Evolutionary conservation across 2,329 filamentous ascomycete genomes (phyloP).

Genomic region (Rhinocladiella mackenziei): DNA sequence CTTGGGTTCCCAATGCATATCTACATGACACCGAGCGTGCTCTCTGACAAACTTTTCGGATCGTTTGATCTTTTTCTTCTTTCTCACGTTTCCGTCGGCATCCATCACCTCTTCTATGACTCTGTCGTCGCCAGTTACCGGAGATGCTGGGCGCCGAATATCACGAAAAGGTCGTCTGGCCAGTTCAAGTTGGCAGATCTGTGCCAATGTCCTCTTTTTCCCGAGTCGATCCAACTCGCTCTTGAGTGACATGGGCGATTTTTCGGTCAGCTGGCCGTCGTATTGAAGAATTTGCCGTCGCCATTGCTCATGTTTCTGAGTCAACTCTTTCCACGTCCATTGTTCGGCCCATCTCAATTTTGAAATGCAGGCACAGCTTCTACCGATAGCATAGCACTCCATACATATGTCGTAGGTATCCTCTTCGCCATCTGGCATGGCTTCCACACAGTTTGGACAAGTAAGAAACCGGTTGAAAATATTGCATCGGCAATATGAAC

Average conservation of each 20-base stretch:
- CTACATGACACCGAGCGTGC: conserved; percentile 70
- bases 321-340: conserved; percentile 76
- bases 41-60: conserved; percentile 49
- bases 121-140: conserved; percentile 39
- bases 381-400: conserved; percentile 97
- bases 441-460: conserved; percentile 75
- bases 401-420: conserved; percentile 95
- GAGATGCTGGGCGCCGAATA: conserved; percentile 58
- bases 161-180: conserved; percentile 76
- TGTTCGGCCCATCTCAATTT: conserved; percentile 88
- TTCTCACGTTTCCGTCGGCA: conserved; percentile 60
- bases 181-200: conserved; percentile 91
- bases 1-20: conserved; percentile 69
- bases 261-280: conserved; percentile 62
- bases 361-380: conserved; percentile 85
- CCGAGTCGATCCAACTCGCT: conserved; percentile 63
- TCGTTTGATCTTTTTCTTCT: conserved; percentile 62
- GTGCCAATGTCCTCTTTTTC: conserved; percentile 72
- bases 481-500: conserved; percentile 91
- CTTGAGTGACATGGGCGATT: conserved; percentile 66
- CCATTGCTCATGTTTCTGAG: conserved; percentile 77
- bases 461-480: conserved; percentile 97
- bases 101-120: conserved; percentile 46
- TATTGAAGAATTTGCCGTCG: conserved; percentile 71
- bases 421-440: conserved; percentile 64